Evolutionary conservation across 805 yeast genomes (phyloP).

Genomic region (Nakazawaea ernobii): DNA sequence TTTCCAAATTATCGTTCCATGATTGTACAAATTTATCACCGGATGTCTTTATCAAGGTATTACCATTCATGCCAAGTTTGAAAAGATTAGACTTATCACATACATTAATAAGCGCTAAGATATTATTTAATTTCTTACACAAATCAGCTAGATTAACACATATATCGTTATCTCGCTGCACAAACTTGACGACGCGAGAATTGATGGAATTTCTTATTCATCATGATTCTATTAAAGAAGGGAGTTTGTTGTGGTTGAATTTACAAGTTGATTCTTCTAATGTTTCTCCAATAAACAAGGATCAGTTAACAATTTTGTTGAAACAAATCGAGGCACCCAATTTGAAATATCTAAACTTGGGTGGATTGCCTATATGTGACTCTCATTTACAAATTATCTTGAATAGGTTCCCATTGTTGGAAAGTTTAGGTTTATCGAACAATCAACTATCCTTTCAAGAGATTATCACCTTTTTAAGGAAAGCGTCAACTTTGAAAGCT

Average conservation of each 20-base stretch:
- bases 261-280: conserved; percentile 49
- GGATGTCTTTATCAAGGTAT: conserved; percentile 45
- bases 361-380: conserved; percentile 43
- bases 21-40: conserved; percentile 78
- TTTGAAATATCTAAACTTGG: conserved; percentile 42
- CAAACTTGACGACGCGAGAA: conserved; percentile 66
- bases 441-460: conserved; percentile 31
- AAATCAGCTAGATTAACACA: conserved; percentile 61
- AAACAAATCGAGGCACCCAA: conserved; percentile 38
- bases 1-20: conserved; percentile 64
- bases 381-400: conserved; percentile 33
- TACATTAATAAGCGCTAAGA: conserved; percentile 67
- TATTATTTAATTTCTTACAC: conserved; percentile 47
- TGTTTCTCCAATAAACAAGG: conserved; percentile 41
- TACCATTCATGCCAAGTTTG: conserved; percentile 52
- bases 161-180: conserved; percentile 60
- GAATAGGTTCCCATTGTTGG: conserved; percentile 32
- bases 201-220: conserved; percentile 61
- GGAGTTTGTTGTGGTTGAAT: conserved; percentile 43
- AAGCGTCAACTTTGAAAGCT: conserved; percentile 33
- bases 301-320: conserved; percentile 37
- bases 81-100: conserved; percentile 75
- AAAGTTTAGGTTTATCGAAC: conserved; percentile 38
- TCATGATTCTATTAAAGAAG: conserved; percentile 55
- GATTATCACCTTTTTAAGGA: conserved; percentile 27